Conservation (phyloP, 345 rosid species). For the Passiflora organensis region DNA sequence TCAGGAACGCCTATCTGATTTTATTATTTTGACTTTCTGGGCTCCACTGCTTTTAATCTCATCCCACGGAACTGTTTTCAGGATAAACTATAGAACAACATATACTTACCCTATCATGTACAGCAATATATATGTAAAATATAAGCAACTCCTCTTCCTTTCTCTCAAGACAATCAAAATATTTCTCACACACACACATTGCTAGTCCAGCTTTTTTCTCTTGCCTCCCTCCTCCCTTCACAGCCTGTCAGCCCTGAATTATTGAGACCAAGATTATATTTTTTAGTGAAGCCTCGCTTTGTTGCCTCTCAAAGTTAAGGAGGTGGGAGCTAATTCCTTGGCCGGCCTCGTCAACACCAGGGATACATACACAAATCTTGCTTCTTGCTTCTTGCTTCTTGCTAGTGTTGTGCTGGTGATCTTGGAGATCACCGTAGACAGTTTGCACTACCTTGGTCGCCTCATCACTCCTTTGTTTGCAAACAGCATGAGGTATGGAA, state of each 20-base stretch:
- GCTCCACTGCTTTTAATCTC: no score
- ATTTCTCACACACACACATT: conserved; percentile 14
- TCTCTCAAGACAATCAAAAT: conserved; percentile 14
- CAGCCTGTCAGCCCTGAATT: conserved; percentile 81
- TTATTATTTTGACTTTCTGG: conserved; percentile 6
- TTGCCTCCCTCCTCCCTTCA: conserved; percentile 39
- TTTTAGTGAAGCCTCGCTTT: conserved; percentile 26
- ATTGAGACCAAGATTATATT: conserved; percentile 29
- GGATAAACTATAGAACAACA: no score
- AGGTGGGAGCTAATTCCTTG: conserved; percentile 7
- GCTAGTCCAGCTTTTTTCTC: conserved; percentile 28
- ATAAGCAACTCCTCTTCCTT: conserved; percentile 1
- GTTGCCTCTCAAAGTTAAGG: conserved; percentile 39
- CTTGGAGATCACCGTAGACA: no score
- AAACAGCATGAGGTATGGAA: conserved; percentile 3
- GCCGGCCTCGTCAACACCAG: conserved; percentile 22
- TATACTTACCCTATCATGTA: background rate
- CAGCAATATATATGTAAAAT: background rate
- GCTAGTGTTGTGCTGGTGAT: background rate
- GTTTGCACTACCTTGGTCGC: conserved; percentile 32
- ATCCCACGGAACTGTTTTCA: conserved; percentile 17
- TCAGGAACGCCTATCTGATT: conserved; percentile 17
- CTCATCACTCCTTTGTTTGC: conserved; percentile 22
- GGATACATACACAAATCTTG: conserved; percentile 7
- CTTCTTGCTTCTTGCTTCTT: no score